phyloP scores from a whole-genome alignment of 768 basidiomycete species.

The Tylopilus felleus region DNA sequence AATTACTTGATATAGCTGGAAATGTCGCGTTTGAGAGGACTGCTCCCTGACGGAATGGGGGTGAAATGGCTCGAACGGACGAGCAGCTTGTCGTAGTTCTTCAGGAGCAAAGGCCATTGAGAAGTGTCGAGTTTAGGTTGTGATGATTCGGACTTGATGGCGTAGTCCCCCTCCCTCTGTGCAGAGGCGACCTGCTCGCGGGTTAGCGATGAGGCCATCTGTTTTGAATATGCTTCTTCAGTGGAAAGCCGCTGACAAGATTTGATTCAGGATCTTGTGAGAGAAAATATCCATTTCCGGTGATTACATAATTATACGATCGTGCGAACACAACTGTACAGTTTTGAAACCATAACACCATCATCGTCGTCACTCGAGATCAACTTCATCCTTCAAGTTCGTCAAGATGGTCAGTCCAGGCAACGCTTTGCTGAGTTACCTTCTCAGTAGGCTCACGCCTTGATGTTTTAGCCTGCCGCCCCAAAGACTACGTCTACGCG shows the following conservation, averaged over 20 bases:
- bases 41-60: conserved; percentile 91
- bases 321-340: conserved; percentile 48
- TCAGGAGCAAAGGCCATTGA: conserved; percentile 95
- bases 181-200: conserved; percentile 70
- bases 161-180: conserved; percentile 70
- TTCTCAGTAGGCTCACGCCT: conserved; percentile 88
- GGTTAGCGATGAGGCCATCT: conserved; percentile 40
- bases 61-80: conserved; percentile 97
- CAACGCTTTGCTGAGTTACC: conserved; percentile 84
- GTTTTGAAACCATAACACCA: conserved; percentile 27
- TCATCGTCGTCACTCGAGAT: conserved; percentile 10
- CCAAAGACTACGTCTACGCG: conserved; percentile 53
- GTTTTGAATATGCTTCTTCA: no score
- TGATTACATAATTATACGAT: conserved; percentile 8
- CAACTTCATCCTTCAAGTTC: neutral
- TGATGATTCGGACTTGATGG: conserved; percentile 75
- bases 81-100: conserved; percentile 98
- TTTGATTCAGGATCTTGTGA: neutral
- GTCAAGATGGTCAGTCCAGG: conserved; percentile 71
- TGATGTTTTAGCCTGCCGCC: conserved; percentile 49
- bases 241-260: no score
- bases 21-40: conserved; percentile 94
- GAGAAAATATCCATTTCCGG: conserved; percentile 9
- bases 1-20: conserved; percentile 82
- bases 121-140: conserved; percentile 88